A percentile compares a stretch with the other conserved stretches of the same genome.
Conservation (phyloP, 495 filamentous ascomycete species). For the Podospora pseudocomata region DNA sequence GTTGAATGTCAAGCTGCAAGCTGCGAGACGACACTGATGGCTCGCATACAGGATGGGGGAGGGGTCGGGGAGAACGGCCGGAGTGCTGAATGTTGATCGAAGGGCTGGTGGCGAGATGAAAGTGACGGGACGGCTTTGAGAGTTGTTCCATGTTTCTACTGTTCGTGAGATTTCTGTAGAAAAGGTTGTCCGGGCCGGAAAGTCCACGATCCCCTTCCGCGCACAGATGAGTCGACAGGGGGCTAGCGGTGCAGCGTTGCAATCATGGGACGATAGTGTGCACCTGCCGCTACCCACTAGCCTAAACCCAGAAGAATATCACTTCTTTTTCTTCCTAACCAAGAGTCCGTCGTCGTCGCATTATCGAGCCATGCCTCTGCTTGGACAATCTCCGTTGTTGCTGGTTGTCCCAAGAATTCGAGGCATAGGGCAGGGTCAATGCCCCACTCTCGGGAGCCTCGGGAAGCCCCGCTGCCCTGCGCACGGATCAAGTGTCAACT, state of each 20-base stretch:
- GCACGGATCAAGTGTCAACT: not conserved
- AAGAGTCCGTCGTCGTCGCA: not conserved
- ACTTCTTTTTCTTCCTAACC: not conserved
- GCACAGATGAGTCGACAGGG: not conserved
- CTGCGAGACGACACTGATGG: not conserved
- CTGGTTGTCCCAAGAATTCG: not conserved
- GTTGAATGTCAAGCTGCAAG: conserved; percentile 3
- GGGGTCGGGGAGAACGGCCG: not conserved
- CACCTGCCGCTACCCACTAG: conserved; percentile 1
- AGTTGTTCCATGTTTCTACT: not conserved
- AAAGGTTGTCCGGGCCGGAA: not conserved
- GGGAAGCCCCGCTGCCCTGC: not conserved
- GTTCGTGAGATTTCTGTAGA: not conserved
- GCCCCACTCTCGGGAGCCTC: not conserved
- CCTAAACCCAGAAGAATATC: not conserved
- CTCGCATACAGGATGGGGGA: not conserved
- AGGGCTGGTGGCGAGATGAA: not conserved
- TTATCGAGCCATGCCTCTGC: not conserved
- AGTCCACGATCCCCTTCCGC: not conserved
- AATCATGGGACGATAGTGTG: conserved; percentile 4
- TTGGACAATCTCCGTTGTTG: conserved; percentile 5
- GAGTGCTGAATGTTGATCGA: not conserved
- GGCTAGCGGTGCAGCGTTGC: conserved; percentile 1
- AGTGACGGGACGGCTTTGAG: not conserved
- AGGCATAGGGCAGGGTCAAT: not conserved